Conservation (phyloP, 495 filamentous ascomycete species). For the Bombardia bombarda region DNA sequence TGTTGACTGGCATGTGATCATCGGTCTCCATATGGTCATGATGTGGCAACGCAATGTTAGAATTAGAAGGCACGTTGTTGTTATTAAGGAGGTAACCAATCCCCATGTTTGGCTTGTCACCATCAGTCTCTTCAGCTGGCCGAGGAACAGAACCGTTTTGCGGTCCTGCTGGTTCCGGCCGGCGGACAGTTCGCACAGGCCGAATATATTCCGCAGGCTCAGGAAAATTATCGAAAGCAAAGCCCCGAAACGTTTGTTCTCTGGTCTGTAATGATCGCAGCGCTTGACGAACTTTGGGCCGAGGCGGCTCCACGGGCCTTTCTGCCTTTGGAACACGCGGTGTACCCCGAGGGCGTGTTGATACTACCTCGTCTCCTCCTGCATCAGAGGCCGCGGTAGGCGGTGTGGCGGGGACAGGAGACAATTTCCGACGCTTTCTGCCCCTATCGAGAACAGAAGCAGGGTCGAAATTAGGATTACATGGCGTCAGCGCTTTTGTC, state of each 20-base stretch:
- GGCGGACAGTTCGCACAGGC: background rate
- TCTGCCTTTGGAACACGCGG: background rate
- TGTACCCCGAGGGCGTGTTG: background rate
- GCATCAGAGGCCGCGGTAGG: slow-evolving; percentile 24
- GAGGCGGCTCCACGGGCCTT: background rate
- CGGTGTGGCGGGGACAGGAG: slow-evolving; percentile 10
- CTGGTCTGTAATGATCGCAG: slow-evolving; percentile 4
- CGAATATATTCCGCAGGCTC: background rate
- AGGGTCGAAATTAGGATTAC: slow-evolving; percentile 42
- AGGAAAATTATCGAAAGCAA: background rate
- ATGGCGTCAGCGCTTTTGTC: slow-evolving; percentile 36
- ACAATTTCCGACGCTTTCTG: slow-evolving; percentile 17
- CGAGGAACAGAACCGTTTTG: background rate
- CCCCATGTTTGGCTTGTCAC: background rate
- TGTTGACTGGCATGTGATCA: background rate
- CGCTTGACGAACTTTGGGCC: slow-evolving; percentile 3
- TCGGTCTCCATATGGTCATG: background rate
- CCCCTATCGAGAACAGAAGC: slow-evolving; percentile 12
- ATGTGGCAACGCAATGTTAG: background rate
- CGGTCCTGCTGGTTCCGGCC: background rate
- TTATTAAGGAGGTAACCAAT: background rate
- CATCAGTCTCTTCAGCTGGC: background rate
- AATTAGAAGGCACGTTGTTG: background rate
- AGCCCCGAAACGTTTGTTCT: slow-evolving; percentile 5
- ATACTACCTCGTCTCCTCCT: slow-evolving; percentile 24